Base-by-base conservation (phyloP, 106 monocot genomes). In the Phalaenopsis aphrodite region DNA sequence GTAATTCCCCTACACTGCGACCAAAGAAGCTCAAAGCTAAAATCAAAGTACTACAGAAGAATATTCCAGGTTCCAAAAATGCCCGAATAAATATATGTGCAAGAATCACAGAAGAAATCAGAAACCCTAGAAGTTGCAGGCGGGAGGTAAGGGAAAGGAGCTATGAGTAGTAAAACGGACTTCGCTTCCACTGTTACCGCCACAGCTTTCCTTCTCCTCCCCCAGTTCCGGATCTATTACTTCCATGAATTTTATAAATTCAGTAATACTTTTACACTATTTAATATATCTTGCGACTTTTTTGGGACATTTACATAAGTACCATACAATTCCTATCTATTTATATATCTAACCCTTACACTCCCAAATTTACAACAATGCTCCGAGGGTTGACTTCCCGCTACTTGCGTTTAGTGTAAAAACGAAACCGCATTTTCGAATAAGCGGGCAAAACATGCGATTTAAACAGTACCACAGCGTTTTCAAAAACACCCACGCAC, bases 131-230 rank as follows among this genome's bases (percentile, higher is more conserved):
- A 47, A 14, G 49, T 76, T 52, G 49, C 52, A 76, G 76, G 52
- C n/a, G 49, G 43, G 23, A 19, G 49, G 30, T 14, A 49, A 42
- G 36, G 5, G 8, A 74, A 48, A 76, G 76, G 9, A 0, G 52
- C 19, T 48, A 49, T 5, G 24, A 48, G 76, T 49, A n/a, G 19
- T 5, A 18, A 74, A 76, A 76, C 46, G 76, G n/a, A 39, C 76
- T 76, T 30, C 76, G 21, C 19, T 49, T 30, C n/a, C 49, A 76
- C 76, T 76, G 49, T 76, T 76, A 49, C 76, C 76, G 76, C 76
- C 76, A 76, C 76, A 15, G 19, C 11, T 12, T 36, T 21, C 47
- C 48, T 47, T 75, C 73, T 42, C 73, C 73, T 42, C 73, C 11
- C 18, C 73, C 15, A 30, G 15, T 3, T 5, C 18, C 42, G 17